These are phyloP conservation scores for Fusarium armeniacum DNA, from an alignment of 2,329 filamentous ascomycete species.

Conservation along the genomic window DNA sequence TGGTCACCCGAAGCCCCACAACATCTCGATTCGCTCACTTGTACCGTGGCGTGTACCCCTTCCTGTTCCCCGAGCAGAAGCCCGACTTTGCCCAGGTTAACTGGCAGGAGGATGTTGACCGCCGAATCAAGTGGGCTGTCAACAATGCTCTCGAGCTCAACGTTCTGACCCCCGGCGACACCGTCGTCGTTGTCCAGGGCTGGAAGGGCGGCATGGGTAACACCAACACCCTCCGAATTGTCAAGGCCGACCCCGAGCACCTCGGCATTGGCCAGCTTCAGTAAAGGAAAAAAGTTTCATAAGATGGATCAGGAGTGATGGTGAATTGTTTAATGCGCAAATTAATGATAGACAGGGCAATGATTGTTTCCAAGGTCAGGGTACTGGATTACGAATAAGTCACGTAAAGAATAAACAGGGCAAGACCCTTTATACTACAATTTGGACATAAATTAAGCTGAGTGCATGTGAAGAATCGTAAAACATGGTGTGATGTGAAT, in stretches of 20 bases:
- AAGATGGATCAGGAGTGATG: slow-evolving; percentile 29
- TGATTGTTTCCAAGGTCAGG: slow-evolving; percentile 49
- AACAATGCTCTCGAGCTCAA: slow-evolving; percentile 86
- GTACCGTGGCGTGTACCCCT: slow-evolving; percentile 98
- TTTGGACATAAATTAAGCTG: neutral
- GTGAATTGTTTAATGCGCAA: slow-evolving; percentile 47
- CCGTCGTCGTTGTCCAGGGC: slow-evolving; percentile 87
- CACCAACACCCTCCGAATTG: slow-evolving; percentile 83
- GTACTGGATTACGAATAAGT: slow-evolving; percentile 48
- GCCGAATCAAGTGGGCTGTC: slow-evolving; percentile 97
- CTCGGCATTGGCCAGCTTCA: slow-evolving; percentile 67
- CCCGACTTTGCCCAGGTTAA: slow-evolving; percentile 92
- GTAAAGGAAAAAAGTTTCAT: slow-evolving; percentile 33
- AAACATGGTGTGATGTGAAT: no score
- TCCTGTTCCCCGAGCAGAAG: slow-evolving; percentile 93
- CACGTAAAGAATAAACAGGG: slow-evolving; percentile 42
- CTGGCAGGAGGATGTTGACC: slow-evolving; percentile 99
- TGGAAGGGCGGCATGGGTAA: slow-evolving; percentile 94
- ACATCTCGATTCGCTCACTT: slow-evolving; percentile 93
- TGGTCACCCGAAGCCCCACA: slow-evolving; percentile 90
- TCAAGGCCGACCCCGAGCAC: slow-evolving; percentile 71
- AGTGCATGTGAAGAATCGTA: neutral
- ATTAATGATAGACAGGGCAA: slow-evolving; percentile 52
- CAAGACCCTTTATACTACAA: slow-evolving; percentile 26
- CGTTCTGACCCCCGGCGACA: slow-evolving; percentile 78